Base-by-base conservation (phyloP, 345 rosid genomes). In the Eucalyptus albens region DNA sequence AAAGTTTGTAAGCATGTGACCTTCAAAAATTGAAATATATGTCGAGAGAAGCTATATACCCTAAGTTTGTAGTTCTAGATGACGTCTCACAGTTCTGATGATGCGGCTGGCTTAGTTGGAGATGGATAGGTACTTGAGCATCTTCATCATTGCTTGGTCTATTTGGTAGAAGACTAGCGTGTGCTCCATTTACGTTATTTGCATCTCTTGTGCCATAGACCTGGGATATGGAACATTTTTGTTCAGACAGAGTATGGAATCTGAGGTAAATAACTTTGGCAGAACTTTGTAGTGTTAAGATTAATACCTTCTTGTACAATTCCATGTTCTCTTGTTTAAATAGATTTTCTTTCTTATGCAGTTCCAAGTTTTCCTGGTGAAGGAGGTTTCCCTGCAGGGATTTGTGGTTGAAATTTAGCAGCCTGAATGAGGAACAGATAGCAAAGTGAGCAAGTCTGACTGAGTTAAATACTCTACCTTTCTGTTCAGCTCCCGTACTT, bases 51-150 rank as follows among this genome's bases (percentile, higher is more conserved):
- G 87, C 47, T 33, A 55, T 59, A 89, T 95, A 96, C 96, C 96
- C 93, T 93, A 94, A 60, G 56, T 95, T 94, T 90, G 94, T 93
- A 85, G 95, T 92, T 88, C 91, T 93, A 22, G 92, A 40, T 49
- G 93, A 93, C 62, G 93, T 90, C 87, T 94, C 92, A 16, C 91
- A 89, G 88, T 90, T 93, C 89, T 92, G 91, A 88, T 94, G 94
- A 86, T 90, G 92, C 86, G 97, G 96, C 93, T 93, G 95, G 91
- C 95, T 94, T 89, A 95, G 95, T 89, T 93, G 98, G 92, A 96
- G 97, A 87, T 89, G 91, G 86, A 91, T 94, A 88, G 96, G 96
- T 87, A 87, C 91, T 88, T 91, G 92, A 14, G 94, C 93, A 89
- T 95, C 97, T 85, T 95, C 97, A 86, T 82, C 94, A 77, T 88